Conservation (phyloP, 2,329 filamentous ascomycete species). For the Colletotrichum magnum region DNA sequence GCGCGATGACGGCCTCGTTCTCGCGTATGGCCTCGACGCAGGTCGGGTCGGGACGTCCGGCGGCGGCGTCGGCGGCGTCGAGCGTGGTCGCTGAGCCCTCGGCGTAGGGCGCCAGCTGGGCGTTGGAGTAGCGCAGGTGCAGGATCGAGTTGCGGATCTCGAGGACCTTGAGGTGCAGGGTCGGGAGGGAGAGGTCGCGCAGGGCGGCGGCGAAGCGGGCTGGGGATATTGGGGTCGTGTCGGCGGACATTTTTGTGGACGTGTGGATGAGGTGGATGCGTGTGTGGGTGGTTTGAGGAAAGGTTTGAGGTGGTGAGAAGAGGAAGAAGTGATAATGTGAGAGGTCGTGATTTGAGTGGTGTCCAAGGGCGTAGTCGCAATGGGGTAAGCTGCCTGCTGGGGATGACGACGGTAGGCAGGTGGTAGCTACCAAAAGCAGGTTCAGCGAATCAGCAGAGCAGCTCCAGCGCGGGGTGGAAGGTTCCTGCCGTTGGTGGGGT, state of each 20-base stretch:
- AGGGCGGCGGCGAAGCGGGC: constrained; percentile 77
- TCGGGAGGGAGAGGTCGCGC: constrained; percentile 74
- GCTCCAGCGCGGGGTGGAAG: constrained; percentile 33
- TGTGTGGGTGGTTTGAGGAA: neutral
- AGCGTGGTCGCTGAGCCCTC: constrained; percentile 57
- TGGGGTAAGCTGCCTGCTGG: neutral
- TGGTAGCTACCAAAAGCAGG: constrained; percentile 3
- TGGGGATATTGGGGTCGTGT: constrained; percentile 72
- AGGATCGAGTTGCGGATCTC: constrained; percentile 82
- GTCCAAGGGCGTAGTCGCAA: neutral
- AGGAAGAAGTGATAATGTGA: too few relatives aligned
- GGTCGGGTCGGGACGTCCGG: constrained; percentile 69
- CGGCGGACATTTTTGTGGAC: constrained; percentile 69
- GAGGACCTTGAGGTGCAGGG: constrained; percentile 80
- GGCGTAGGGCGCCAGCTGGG: constrained; percentile 78
- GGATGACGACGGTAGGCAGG: constrained; percentile 10
- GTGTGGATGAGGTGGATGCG: neutral
- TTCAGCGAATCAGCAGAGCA: neutral
- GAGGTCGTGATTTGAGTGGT: neutral
- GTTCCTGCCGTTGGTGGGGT: constrained; percentile 32
- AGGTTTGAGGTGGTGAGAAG: too few relatives aligned
- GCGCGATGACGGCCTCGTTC: constrained; percentile 77
- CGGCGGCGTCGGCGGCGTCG: constrained; percentile 44
- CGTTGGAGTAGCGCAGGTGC: constrained; percentile 82
- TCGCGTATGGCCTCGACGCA: constrained; percentile 82